Evolutionary conservation across 352 stramenopile species (phyloP).

Genomic region (Phytophthora rubi): DNA sequence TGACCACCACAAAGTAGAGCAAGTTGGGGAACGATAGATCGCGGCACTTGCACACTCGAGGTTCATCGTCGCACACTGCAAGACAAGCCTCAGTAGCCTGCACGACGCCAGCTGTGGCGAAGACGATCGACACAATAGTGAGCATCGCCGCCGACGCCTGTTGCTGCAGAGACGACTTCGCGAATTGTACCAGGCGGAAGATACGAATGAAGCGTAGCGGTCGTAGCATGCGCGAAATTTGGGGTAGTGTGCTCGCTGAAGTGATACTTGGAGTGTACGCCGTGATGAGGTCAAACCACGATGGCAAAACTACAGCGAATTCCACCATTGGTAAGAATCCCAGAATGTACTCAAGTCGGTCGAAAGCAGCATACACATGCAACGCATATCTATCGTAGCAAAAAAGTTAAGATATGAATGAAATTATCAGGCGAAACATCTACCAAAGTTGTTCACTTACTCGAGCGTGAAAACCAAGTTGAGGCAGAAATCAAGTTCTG

Average conservation of each 20-base stretch:
- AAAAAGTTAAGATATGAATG: background rate
- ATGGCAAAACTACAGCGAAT: slow-evolving; percentile 66
- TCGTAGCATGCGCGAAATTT: slow-evolving; percentile 48
- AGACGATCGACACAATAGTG: slow-evolving; percentile 75
- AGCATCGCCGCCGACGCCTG: slow-evolving; percentile 68
- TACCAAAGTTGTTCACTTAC: slow-evolving; percentile 40
- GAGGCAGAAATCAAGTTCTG: slow-evolving; percentile 63
- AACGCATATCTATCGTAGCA: slow-evolving; percentile 46
- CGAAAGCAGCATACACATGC: slow-evolving; percentile 65
- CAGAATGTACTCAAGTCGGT: slow-evolving; percentile 64
- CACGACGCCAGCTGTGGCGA: slow-evolving; percentile 69
- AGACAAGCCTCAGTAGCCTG: slow-evolving; percentile 73
- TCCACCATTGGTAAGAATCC: slow-evolving; percentile 64
- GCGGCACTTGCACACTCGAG: slow-evolving; percentile 51
- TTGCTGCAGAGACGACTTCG: slow-evolving; percentile 72
- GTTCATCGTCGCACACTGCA: slow-evolving; percentile 28
- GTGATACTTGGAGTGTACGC: slow-evolving; percentile 25
- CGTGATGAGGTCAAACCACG: slow-evolving; percentile 54
- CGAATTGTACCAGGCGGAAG: slow-evolving; percentile 79
- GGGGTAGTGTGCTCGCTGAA: slow-evolving; percentile 25
- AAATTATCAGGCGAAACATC: background rate
- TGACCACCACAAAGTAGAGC: slow-evolving; percentile 87
- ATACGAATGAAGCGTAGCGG: slow-evolving; percentile 72
- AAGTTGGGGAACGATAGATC: slow-evolving; percentile 75
- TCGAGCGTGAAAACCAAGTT: slow-evolving; percentile 76